Evolutionary conservation across 495 filamentous ascomycete species (phyloP).

Genomic region (Tirmania nivea): DNA sequence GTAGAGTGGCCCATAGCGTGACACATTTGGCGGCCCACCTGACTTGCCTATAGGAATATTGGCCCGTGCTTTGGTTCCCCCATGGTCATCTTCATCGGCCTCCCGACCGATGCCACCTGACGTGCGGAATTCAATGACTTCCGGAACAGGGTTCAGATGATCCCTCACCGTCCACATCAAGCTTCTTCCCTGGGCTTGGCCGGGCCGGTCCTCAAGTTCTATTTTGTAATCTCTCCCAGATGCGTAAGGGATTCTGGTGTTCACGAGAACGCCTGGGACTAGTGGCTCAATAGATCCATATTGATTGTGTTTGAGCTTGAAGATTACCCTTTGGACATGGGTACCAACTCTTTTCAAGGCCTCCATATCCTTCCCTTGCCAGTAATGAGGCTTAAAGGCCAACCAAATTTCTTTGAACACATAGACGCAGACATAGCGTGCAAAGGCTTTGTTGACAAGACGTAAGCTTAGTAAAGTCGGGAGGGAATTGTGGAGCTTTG

Average conservation of each 20-base stretch:
- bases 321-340: not conserved
- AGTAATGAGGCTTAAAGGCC: not conserved
- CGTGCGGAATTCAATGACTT: not conserved
- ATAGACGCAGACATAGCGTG: not conserved
- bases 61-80: not conserved
- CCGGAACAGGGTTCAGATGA: not conserved
- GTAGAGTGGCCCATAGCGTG: not conserved
- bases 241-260: not conserved
- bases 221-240: not conserved
- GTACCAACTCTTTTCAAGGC: not conserved
- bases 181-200: not conserved
- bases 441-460: not conserved
- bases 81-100: not conserved
- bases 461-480: not conserved
- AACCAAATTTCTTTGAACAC: not conserved
- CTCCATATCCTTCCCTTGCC: not conserved
- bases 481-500: not conserved
- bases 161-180: not conserved
- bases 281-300: not conserved
- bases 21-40: not conserved
- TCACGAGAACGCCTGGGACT: not conserved
- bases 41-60: not conserved
- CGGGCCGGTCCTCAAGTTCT: not conserved
- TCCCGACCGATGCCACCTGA: too few relatives aligned
- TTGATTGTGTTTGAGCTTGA: not conserved